phyloP scores from a whole-genome alignment of 2,329 filamentous ascomycete species.

The Colletotrichum viniferum region DNA sequence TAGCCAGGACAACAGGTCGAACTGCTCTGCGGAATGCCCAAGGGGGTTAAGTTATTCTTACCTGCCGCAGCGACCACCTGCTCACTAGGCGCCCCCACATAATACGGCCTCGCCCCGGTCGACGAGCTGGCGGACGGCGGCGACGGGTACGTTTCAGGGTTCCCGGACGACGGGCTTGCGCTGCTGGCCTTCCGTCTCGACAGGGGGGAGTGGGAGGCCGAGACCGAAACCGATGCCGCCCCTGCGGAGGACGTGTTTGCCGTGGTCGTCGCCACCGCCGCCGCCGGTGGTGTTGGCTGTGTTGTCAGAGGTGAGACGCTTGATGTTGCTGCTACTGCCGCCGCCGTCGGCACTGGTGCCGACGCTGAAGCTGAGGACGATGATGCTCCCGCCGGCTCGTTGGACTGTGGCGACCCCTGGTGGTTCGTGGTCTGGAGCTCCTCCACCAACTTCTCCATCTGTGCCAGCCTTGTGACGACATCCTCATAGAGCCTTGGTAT shows the following conservation, averaged over 20 bases:
- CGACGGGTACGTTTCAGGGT: constrained; percentile 6
- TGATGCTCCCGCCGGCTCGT: neutral
- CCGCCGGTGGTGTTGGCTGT: neutral
- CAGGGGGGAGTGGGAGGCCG: constrained; percentile 13
- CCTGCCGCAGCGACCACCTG: neutral
- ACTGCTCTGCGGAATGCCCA: neutral
- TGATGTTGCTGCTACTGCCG: neutral
- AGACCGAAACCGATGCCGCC: constrained; percentile 26
- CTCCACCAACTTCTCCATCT: constrained; percentile 20
- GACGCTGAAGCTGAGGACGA: neutral
- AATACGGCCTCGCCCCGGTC: constrained; percentile 8
- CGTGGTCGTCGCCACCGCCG: neutral
- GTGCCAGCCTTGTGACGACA: constrained; percentile 18
- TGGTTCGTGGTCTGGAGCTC: constrained; percentile 13
- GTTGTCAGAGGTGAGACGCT: neutral
- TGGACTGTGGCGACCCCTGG: neutral
- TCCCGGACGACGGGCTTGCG: constrained; percentile 2
- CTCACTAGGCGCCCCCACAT: neutral
- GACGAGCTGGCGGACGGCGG: constrained; percentile 11
- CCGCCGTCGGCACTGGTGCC: neutral
- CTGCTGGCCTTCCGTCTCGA: constrained; percentile 8
- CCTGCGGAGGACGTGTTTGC: constrained; percentile 9
- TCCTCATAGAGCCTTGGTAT: constrained; percentile 14
- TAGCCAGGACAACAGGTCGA: neutral
- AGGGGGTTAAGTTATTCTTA: neutral